These are phyloP conservation scores for Myochromella boudieri DNA, from an alignment of 768 basidiomycete genomes.

Conservation along the genomic window DNA sequence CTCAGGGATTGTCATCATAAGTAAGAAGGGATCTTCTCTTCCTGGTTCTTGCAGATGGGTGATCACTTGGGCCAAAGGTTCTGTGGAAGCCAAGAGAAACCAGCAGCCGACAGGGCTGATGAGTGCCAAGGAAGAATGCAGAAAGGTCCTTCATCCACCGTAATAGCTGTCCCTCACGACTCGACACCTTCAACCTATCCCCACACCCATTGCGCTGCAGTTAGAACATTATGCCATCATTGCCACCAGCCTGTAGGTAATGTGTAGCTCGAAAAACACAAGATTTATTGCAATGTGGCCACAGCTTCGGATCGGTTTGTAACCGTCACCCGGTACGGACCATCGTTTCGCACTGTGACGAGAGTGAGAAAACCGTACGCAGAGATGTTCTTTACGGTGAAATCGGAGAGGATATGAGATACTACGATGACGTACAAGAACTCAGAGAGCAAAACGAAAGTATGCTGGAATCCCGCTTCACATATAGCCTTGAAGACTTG, in stretches of 20 bases:
- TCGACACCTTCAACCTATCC: slow-evolving; percentile 27
- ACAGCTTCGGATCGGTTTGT: slow-evolving; percentile 25
- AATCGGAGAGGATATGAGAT: slow-evolving; percentile 16
- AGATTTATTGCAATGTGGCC: slow-evolving; percentile 19
- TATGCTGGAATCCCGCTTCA: too few relatives aligned
- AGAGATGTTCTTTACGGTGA: slow-evolving; percentile 24
- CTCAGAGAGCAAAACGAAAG: too few relatives aligned
- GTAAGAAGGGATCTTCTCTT: slow-evolving; percentile 19
- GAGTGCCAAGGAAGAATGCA: slow-evolving; percentile 4
- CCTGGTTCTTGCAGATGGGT: slow-evolving; percentile 16
- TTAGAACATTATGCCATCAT: slow-evolving; percentile 20
- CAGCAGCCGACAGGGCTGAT: slow-evolving; percentile 15
- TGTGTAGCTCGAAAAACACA: slow-evolving; percentile 21
- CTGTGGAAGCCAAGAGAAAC: slow-evolving; percentile 4
- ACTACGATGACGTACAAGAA: too few relatives aligned
- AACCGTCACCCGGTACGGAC: slow-evolving; percentile 25
- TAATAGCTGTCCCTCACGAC: too few relatives aligned
- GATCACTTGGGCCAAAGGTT: not conserved
- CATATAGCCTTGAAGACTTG: too few relatives aligned
- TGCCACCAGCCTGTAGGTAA: slow-evolving; percentile 26
- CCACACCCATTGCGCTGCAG: slow-evolving; percentile 29
- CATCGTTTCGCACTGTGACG: slow-evolving; percentile 20
- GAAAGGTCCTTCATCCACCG: too few relatives aligned
- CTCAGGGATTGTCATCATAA: too few relatives aligned
- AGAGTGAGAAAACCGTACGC: slow-evolving; percentile 24